Conservation (phyloP, 176 grass and related monocot genomes). For the Eremochloa ophiuroides region DNA sequence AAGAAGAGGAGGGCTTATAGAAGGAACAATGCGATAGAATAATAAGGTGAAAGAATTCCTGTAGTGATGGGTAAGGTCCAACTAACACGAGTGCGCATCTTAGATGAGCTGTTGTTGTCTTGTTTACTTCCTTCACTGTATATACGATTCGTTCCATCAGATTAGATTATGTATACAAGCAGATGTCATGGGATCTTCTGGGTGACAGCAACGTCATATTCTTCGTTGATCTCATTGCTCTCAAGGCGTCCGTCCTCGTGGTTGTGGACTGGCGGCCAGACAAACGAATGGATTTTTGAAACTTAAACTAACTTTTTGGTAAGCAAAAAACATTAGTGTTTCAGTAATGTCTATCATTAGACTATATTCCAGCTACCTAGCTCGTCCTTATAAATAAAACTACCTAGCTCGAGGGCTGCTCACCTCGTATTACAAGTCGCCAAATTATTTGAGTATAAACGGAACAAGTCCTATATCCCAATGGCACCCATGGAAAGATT, state of each 20-base stretch:
- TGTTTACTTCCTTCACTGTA: conserved; percentile 2
- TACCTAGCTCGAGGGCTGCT: too few species aligned
- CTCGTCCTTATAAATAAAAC: too few species aligned
- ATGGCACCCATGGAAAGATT: neutral
- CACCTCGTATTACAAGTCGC: neutral
- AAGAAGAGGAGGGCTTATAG: neutral
- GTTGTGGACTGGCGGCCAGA: neutral
- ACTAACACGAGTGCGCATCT: conserved; percentile 15
- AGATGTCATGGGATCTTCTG: neutral
- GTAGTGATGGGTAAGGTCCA: conserved; percentile 12
- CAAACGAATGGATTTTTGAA: neutral
- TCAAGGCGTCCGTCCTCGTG: neutral
- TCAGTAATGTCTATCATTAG: too few species aligned
- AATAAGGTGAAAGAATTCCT: conserved; percentile 15
- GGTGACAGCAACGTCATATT: neutral
- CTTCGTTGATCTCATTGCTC: neutral
- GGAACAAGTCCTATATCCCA: too few species aligned
- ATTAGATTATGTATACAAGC: neutral
- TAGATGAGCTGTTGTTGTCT: conserved; percentile 4
- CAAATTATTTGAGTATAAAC: neutral
- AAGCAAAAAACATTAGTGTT: too few species aligned
- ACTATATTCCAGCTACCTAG: too few species aligned
- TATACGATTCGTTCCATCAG: conserved; percentile 1
- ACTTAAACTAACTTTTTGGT: neutral
- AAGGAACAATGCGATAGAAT: neutral